phyloP scores from a whole-genome alignment of 2,329 filamentous ascomycete genomes.

The Hymenoscyphus salicellus region DNA sequence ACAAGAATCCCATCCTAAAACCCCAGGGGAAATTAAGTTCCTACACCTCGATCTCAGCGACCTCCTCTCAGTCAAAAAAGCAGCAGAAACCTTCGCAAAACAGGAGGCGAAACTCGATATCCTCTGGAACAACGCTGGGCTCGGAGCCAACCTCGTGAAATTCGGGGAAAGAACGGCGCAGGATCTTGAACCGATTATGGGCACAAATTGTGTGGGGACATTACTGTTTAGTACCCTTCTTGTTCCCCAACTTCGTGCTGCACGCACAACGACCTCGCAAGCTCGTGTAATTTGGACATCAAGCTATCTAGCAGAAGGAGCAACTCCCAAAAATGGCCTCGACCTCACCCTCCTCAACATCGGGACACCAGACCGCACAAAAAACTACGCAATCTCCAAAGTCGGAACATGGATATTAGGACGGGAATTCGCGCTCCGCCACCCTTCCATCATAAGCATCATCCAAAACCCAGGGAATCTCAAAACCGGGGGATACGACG shows the following conservation, averaged over 20 bases:
- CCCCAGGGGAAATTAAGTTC: slow-evolving; percentile 32
- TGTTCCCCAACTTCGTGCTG: slow-evolving; percentile 38
- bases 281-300: slow-evolving; percentile 32
- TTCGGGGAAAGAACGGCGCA: slow-evolving; percentile 5
- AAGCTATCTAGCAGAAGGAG: slow-evolving; percentile 26
- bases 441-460: slow-evolving; percentile 19
- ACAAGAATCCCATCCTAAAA: slow-evolving; percentile 31
- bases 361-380: slow-evolving; percentile 3
- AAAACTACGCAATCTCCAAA: slow-evolving; percentile 21
- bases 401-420: slow-evolving; percentile 19
- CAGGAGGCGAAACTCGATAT: slow-evolving; percentile 39
- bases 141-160: slow-evolving; percentile 7
- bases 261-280: neutral
- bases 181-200: slow-evolving; percentile 17
- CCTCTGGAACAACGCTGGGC: slow-evolving; percentile 39
- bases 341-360: slow-evolving; percentile 16
- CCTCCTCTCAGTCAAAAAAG: slow-evolving; percentile 36
- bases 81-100: slow-evolving; percentile 36
- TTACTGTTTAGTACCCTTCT: slow-evolving; percentile 35
- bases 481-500: slow-evolving; percentile 13
- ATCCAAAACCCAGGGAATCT: slow-evolving; percentile 25
- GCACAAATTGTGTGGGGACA: slow-evolving; percentile 20
- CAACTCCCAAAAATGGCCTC: slow-evolving; percentile 15
- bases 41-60: slow-evolving; percentile 39
- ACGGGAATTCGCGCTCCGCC: slow-evolving; percentile 13